Conservation (phyloP, 176 grass and related monocot genomes). For the Dactylis glomerata region DNA sequence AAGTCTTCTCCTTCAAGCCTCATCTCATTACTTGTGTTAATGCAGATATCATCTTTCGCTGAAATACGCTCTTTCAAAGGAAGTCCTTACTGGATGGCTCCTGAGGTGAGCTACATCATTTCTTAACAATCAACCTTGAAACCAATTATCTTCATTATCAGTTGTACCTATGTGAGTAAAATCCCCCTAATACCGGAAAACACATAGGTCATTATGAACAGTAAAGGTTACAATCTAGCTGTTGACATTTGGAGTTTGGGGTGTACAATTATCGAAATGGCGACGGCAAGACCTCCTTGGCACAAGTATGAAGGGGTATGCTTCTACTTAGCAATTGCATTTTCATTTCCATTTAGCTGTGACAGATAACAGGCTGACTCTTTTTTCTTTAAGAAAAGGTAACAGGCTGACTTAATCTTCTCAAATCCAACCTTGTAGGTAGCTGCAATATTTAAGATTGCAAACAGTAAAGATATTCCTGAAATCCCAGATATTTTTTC, state of each 20-base stretch:
- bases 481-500: constrained; percentile 80
- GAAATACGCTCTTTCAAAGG: constrained; percentile 94
- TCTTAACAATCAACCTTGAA: constrained; percentile 2
- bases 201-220: constrained; percentile 89
- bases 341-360: constrained; percentile 28
- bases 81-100: constrained; percentile 99
- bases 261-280: constrained; percentile 98
- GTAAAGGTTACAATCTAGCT: constrained; percentile 75
- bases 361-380: background rate
- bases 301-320: constrained; percentile 87
- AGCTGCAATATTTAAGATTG: constrained; percentile 99
- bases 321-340: constrained; percentile 33
- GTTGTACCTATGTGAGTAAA: background rate
- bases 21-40: constrained; percentile 31
- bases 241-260: constrained; percentile 99
- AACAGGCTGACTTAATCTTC: background rate
- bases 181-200: background rate
- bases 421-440: constrained; percentile 56
- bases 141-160: background rate
- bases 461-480: constrained; percentile 96
- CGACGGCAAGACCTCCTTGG: constrained; percentile 94
- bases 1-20: constrained; percentile 16
- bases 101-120: constrained; percentile 60
- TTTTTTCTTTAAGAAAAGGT: background rate
- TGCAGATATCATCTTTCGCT: constrained; percentile 90